Conservation (phyloP, 78 protist species). For the Paulinella micropora region DNA sequence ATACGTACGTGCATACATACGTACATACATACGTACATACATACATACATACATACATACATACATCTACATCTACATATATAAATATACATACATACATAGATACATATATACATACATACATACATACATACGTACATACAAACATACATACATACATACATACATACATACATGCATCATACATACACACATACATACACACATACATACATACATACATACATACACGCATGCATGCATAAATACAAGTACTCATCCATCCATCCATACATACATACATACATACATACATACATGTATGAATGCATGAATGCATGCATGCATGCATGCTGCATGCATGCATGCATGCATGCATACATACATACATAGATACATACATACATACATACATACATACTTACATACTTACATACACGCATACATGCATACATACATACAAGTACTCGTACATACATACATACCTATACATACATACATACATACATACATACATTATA, state of each 20-base stretch:
- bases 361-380: background rate
- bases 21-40: background rate
- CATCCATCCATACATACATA: background rate
- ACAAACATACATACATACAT: background rate
- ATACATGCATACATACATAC: background rate
- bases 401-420: background rate
- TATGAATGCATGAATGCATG: background rate
- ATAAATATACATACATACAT: background rate
- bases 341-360: background rate
- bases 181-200: background rate
- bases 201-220: background rate
- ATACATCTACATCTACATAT: background rate
- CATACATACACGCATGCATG: background rate
- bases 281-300: background rate
- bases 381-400: background rate
- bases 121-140: background rate
- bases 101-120: background rate
- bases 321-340: background rate
- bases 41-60: background rate
- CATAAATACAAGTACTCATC: background rate
- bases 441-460: background rate
- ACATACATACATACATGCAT: background rate
- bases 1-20: background rate
- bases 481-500: background rate
- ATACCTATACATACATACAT: background rate